A percentile compares a stretch with the other conserved stretches of the same genome.
These are phyloP conservation scores for Leccinum subspadiceum DNA, from an alignment of 1,284 basidiomycete genomes.

Conservation along the genomic window DNA sequence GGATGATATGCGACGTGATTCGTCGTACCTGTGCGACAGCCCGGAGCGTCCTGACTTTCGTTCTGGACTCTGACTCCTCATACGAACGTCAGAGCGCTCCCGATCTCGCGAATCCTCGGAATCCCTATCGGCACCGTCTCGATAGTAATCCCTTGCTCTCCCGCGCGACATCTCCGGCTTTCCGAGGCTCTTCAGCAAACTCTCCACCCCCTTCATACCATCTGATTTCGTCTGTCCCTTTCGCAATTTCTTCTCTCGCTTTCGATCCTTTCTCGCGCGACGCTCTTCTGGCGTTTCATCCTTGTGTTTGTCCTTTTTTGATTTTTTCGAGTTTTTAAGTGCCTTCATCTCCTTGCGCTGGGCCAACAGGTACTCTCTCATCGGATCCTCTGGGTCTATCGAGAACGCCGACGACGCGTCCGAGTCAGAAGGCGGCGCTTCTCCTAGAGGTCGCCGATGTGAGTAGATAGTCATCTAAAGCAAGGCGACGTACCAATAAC, in stretches of 20 bases:
- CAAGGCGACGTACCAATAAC: conserved; percentile 51
- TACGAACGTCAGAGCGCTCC: conserved; percentile 14
- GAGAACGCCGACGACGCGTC: conserved; percentile 65
- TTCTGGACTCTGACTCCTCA: conserved; percentile 21
- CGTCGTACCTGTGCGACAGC: conserved; percentile 4
- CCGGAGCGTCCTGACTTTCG: conserved; percentile 6
- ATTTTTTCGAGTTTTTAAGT: conserved; percentile 56
- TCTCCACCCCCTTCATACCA: conserved; percentile 44
- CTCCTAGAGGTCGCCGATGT: conserved; percentile 38
- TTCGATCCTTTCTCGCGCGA: conserved; percentile 63
- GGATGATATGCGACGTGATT: conserved; percentile 2
- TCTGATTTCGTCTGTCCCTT: conserved; percentile 43
- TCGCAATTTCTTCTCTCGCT: conserved; percentile 55
- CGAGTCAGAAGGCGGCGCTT: conserved; percentile 56
- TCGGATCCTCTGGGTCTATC: conserved; percentile 95
- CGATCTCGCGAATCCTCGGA: conserved; percentile 10
- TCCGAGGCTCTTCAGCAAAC: conserved; percentile 38
- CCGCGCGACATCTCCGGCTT: conserved; percentile 14
- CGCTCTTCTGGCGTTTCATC: conserved; percentile 80
- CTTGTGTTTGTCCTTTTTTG: conserved; percentile 57
- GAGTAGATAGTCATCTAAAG: conserved; percentile 3
- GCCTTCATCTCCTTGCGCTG: conserved; percentile 69
- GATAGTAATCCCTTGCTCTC: conserved; percentile 6
- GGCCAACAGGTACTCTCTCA: conserved; percentile 85
- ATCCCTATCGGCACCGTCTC: conserved; percentile 10